Conservation (phyloP, 2,329 filamentous ascomycete species). For the Capronia epimyces region DNA sequence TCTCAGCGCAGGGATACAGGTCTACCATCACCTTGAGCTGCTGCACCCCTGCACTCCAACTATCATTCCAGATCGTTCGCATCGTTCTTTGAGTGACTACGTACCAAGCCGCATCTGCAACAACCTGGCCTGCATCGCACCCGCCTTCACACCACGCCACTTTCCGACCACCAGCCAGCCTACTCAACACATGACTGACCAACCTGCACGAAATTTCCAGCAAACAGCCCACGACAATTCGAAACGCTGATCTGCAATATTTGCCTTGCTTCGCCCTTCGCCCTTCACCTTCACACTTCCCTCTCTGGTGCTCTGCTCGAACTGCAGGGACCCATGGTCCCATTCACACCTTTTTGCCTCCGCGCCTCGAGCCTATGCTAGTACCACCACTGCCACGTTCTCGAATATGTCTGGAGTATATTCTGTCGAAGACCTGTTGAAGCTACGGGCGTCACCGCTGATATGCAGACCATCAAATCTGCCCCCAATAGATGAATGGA, state of each 20-base stretch:
- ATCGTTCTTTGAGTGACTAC: no score
- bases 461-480: conserved; percentile 73
- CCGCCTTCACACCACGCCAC: no score
- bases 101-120: no score
- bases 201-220: neutral
- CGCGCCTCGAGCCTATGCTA: conserved; percentile 13
- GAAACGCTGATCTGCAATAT: neutral
- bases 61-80: no score
- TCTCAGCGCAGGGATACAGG: no score
- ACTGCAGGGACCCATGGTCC: neutral
- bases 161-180: neutral
- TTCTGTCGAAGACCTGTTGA: conserved; percentile 67
- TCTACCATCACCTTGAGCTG: no score
- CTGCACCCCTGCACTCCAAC: no score
- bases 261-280: neutral
- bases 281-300: neutral
- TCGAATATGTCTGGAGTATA: conserved; percentile 54
- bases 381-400: conserved; percentile 3
- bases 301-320: neutral
- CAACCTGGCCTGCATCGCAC: no score
- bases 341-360: conserved; percentile 1
- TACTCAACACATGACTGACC: neutral
- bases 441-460: conserved; percentile 73
- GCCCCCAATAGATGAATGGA: conserved; percentile 88
- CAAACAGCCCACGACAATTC: neutral